Evolutionary conservation across 305 asterid genomes (phyloP), one percentile per base, ranked within the genome.

Genomic region (Coffea humblotiana): DNA sequence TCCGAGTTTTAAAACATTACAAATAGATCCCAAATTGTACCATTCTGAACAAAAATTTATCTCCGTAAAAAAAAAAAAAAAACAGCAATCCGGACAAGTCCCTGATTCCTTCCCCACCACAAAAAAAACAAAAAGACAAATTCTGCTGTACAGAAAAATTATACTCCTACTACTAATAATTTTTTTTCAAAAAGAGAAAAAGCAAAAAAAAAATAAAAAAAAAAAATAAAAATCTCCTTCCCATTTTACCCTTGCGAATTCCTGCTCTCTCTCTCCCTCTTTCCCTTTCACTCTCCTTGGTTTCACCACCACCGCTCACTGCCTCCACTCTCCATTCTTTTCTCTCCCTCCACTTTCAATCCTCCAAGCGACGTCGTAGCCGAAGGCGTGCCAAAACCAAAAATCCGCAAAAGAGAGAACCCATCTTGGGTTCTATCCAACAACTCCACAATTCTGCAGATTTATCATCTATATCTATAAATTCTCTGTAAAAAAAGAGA

Each of bases 321-420:
- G 80, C 9, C 82, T 73, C 79, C 72, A 64, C 40, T 72, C 81
- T 78, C 56, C 77, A 58, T 67, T 64, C 47, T 45, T 75, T 40
- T n/a, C 83, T 71, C 76, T 49, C 40, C 67, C 74, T 68, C 80
- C 29, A 32, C 18, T 58, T 56, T 18, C 63, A 6, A 18, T 45
- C 23, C 1, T 32, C 6, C 73, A 21, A 63, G 77, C 81, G 81
- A 71, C 78, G 84, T 72, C 81, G 80, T 25, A 8, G 23, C 60
- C 47, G 61, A 74, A 64, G 81, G 77, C 77, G 72, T 72, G 58
- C 72, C 47, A 72, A 56, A 15, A 78, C 25, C 32, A 27, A 73
- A 27, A 73, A 19, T 43, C 77, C 60, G 23, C 64, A 7, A 52
- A 51, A 29, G 23, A 29, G 23, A 68, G 78, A 84, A 40, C 71